These are phyloP conservation scores for Podochytrium sp. DNA, from an alignment of 192 early-diverging fungal species.

Conservation along the genomic window DNA sequence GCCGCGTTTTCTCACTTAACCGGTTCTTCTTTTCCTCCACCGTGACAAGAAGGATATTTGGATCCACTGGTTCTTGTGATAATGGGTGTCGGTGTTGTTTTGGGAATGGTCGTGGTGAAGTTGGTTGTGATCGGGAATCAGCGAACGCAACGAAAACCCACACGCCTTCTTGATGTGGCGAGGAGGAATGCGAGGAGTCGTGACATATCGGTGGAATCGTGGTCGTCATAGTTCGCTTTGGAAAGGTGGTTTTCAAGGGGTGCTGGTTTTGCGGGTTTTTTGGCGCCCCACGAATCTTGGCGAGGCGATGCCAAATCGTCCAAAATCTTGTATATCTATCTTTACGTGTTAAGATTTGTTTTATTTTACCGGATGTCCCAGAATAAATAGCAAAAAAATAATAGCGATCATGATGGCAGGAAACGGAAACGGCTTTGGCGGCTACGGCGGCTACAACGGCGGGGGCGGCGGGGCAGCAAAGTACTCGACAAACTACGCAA, in stretches of 20 bases:
- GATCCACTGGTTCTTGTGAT: background rate
- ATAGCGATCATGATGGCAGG: conserved; percentile 3
- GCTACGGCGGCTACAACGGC: conserved; percentile 4
- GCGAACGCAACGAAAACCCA: conserved; percentile 11
- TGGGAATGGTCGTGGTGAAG: background rate
- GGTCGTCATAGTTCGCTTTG: background rate
- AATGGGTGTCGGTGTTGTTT: background rate
- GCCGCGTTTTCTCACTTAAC: conserved; percentile 1
- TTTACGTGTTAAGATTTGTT: too few species aligned
- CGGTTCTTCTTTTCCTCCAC: too few species aligned
- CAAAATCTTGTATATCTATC: too few species aligned
- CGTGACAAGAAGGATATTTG: too few species aligned
- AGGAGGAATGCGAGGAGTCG: too few species aligned
- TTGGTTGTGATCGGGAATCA: background rate
- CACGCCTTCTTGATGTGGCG: background rate
- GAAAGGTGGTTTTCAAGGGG: too few species aligned
- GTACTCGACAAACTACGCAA: conserved; percentile 2
- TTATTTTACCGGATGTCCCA: too few species aligned
- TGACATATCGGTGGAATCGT: background rate
- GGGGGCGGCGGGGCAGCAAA: background rate
- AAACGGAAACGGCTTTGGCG: background rate
- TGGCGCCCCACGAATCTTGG: too few species aligned
- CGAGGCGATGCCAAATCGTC: too few species aligned
- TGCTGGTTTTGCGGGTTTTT: too few species aligned
- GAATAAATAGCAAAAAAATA: background rate